Evolutionary conservation across 257 asterid genomes (phyloP).

Genomic region (Plantago elongata): DNA sequence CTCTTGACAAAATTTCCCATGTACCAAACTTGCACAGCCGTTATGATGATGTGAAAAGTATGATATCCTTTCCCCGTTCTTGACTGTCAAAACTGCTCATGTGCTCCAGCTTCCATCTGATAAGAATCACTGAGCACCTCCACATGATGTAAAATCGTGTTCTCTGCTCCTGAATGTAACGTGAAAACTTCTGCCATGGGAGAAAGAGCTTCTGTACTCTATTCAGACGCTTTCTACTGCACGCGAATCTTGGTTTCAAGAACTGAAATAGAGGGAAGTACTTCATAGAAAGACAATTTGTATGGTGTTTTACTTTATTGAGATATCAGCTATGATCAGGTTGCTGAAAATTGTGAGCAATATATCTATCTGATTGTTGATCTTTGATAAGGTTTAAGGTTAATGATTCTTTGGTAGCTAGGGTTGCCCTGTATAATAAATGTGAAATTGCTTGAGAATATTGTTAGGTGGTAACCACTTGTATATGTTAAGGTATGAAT

Average conservation of each 20-base stretch:
- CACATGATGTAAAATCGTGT: slow-evolving; percentile 59
- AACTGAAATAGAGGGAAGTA: not conserved
- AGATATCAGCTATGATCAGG: not conserved
- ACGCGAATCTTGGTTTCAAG: not conserved
- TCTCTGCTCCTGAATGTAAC: slow-evolving; percentile 52
- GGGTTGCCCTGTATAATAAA: not conserved
- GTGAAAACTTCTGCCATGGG: slow-evolving; percentile 44
- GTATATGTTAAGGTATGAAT: slow-evolving; percentile 1
- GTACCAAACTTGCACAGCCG: too few relatives aligned
- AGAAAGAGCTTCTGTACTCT: slow-evolving; percentile 22
- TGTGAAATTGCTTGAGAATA: not conserved
- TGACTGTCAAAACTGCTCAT: slow-evolving; percentile 7
- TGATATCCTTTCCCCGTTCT: not conserved
- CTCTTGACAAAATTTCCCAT: too few relatives aligned
- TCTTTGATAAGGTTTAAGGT: too few relatives aligned
- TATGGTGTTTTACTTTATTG: not conserved
- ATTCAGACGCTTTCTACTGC: slow-evolving; percentile 26
- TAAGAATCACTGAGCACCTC: slow-evolving; percentile 55
- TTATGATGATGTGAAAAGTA: not conserved
- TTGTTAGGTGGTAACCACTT: not conserved
- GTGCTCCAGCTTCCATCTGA: slow-evolving; percentile 39
- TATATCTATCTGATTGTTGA: too few relatives aligned
- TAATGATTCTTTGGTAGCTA: slow-evolving; percentile 1
- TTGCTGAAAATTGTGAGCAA: too few relatives aligned
- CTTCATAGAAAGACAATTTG: not conserved